Conservation (phyloP, 306 rosid genomes). For the Fagus sylvatica region DNA sequence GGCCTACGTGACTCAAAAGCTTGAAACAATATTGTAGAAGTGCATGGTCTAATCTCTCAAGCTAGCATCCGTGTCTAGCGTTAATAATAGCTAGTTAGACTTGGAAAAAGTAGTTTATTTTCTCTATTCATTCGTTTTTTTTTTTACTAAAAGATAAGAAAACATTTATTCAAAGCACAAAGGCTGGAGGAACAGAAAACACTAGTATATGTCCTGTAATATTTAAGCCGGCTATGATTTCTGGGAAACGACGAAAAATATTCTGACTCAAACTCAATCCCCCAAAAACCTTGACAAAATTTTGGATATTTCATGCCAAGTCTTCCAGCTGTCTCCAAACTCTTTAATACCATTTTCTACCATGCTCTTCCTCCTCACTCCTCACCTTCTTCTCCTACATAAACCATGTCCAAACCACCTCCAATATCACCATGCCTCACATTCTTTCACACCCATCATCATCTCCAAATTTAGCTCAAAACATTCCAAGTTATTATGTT, state of each 20-base stretch:
- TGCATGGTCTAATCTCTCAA: not conserved
- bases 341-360: not conserved
- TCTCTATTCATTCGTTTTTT: too few relatives aligned
- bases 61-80: not conserved
- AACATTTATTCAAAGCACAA: too few relatives aligned
- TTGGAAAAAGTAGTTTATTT: too few relatives aligned
- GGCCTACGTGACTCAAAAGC: not conserved
- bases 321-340: not conserved
- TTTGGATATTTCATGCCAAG: not conserved
- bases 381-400: not conserved
- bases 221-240: too few relatives aligned
- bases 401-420: not conserved
- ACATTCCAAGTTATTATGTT: not conserved
- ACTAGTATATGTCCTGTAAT: too few relatives aligned
- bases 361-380: not conserved
- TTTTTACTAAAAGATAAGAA: too few relatives aligned
- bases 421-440: not conserved
- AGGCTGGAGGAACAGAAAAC: too few relatives aligned
- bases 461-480: not conserved
- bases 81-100: conserved; percentile 12
- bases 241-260: too few relatives aligned
- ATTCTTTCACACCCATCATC: not conserved
- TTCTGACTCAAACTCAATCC: too few relatives aligned
- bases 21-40: not conserved
- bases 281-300: not conserved